Evolutionary conservation across 371 early-diverging fungal genomes (phyloP), one percentile per base, ranked within the genome.

Genomic region (Mucor velutinosus): DNA sequence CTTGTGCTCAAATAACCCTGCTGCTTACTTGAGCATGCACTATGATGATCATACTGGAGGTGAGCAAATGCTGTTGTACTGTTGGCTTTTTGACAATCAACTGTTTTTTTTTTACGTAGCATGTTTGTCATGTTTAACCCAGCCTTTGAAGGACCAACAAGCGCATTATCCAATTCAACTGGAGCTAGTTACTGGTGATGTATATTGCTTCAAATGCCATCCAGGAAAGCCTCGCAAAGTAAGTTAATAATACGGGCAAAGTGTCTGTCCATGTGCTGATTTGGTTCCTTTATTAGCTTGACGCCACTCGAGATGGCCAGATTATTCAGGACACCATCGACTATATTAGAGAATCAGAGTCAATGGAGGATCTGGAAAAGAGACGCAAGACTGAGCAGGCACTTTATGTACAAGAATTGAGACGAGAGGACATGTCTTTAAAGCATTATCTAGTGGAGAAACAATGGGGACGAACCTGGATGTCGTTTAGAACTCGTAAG

Each of bases 401-500:
- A 29, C 66, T 78, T 4, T 81, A 81, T 63, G 66, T 81, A n/a
- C 81, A 81, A 64, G 81, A 81, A 64, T 66, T 81, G 21, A 67
- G 81, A 70, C 56, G 76, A 45, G 78, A 81, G 60, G 81, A 81
- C 29, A 78, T 81, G 81, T 65, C 75, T 32, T 58, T 78, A 29
- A 76, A 69, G 39, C 75, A 78, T 62, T 81, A 76, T 60, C 59
- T 81, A 21, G 70, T 81, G 25, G 81, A 81, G 45, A 81, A 81
- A 49, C 65, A 68, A 39, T 81, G 81, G 81, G 76, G 78, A 19
- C 63, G 81, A 61, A 43, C 73, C 23, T 81, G 81, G 81, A 81
- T 81, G 81, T 58, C 78, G 21, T 81, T 81, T 62, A 73, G 81
- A 71, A 81, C 78, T 23, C 81, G 81, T 81, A 78, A 77, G 76